Evolutionary conservation across 164 flowering plant species (phyloP), one percentile per base, ranked within the genome.

Genomic region (Amborella trichopoda): DNA sequence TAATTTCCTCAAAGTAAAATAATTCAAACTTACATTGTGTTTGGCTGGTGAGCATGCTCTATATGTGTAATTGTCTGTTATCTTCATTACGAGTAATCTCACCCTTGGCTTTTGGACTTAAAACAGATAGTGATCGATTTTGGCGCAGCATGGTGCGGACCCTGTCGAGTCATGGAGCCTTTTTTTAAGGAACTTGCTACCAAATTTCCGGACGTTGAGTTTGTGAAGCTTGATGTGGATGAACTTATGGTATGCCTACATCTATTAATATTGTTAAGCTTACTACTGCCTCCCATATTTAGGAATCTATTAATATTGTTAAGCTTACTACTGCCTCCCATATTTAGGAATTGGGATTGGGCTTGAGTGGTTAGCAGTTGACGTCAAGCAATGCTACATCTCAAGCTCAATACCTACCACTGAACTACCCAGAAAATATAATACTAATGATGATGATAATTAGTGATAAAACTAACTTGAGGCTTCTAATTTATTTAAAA

Each of bases 121-220:
- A 16, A 48, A 59, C 28, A 78, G 90, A 47, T 77, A 68, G 83
- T 79, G 60, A 65, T 82, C 9, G 73, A 79, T 37, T 82, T 79
- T 65, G 49, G 80, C 1, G 93, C 88, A 5, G 30, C 70, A 4
- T 83, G 93, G 93, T 83, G 85, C 39, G 78, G 73, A 32, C 85
- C 88, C 0, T 83, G 93, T 33, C 71, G 63, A 9, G 12, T 26
- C 39, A 68, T 83, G 64, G 81, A 80, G 37, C 84, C 78, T 6
- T 6, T 26, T 5, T 1, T 83, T 8, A 59, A 67, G 13, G 73
- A 70, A 5, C 49, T 70, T 22, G 72, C 84, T 11, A 58, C 62
- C 9, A 72, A 50, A 28, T 73, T 68, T 53, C 44, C 63, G 0
- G 75, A 77, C 5, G 79, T 80, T 2, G 70, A 68, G 42, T 75